Evolutionary conservation across 345 rosid species (phyloP).

Genomic region (Sapria himalayana): DNA sequence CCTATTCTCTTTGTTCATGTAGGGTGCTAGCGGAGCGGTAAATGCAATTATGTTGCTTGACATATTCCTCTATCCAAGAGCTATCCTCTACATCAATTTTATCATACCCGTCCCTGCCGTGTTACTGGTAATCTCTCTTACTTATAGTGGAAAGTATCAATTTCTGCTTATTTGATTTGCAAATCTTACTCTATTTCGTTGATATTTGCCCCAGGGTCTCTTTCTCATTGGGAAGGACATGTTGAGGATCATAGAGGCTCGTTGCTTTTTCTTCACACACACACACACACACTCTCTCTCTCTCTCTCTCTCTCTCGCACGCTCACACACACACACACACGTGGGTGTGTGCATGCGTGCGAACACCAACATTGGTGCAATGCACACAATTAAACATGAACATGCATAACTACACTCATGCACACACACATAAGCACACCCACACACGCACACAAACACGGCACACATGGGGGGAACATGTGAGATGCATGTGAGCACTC

Average conservation of each 20-base stretch:
- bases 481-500: no score
- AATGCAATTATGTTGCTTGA: slow-evolving; percentile 77
- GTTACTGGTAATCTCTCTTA: slow-evolving; percentile 36
- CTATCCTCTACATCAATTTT: slow-evolving; percentile 45
- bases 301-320: neutral
- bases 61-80: slow-evolving; percentile 61
- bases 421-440: no score
- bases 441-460: no score
- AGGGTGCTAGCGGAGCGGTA: slow-evolving; percentile 95
- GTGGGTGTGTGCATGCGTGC: no score
- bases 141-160: slow-evolving; percentile 1
- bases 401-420: no score
- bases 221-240: slow-evolving; percentile 56
- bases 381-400: no score
- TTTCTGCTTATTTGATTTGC: slow-evolving; percentile 1
- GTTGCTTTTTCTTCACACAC: slow-evolving; percentile 6
- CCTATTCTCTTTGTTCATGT: neutral
- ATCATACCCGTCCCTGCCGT: slow-evolving; percentile 77
- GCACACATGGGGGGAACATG: no score
- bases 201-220: slow-evolving; percentile 26
- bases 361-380: no score
- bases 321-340: no score
- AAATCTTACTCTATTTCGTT: neutral
- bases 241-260: slow-evolving; percentile 48
- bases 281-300: no score